phyloP scores from a whole-genome alignment of 352 stramenopile species.

The Globisporangium recalcitrans region DNA sequence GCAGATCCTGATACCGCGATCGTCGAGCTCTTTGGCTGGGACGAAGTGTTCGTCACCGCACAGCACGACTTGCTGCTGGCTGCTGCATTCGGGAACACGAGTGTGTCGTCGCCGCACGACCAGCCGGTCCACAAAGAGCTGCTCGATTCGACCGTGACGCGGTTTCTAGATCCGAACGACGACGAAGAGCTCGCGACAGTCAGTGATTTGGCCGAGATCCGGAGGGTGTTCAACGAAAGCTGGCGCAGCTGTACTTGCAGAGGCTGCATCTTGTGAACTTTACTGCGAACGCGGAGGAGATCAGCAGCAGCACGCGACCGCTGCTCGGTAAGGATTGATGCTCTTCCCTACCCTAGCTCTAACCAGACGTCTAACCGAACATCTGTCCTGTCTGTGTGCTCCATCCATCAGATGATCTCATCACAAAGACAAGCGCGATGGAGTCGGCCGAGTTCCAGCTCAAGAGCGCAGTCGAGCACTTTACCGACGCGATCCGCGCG shows the following conservation, averaged over 20 bases:
- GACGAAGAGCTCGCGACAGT: constrained; percentile 28
- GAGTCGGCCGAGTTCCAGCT: constrained; percentile 53
- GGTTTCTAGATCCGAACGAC: constrained; percentile 42
- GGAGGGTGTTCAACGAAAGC: constrained; percentile 44
- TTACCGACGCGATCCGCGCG: constrained; percentile 39
- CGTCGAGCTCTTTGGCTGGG: constrained; percentile 46
- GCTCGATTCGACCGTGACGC: constrained; percentile 36
- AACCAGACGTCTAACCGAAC: too few relatives aligned
- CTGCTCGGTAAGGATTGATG: constrained; percentile 23
- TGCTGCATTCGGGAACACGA: constrained; percentile 37
- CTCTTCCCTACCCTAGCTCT: neutral
- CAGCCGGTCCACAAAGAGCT: constrained; percentile 31
- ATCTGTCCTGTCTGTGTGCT: neutral
- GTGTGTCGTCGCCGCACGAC: constrained; percentile 50
- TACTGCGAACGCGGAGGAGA: constrained; percentile 19
- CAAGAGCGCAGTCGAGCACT: constrained; percentile 53
- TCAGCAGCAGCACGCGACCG: constrained; percentile 32
- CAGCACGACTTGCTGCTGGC: constrained; percentile 24
- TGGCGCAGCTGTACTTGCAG: constrained; percentile 48
- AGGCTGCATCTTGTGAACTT: constrained; percentile 39
- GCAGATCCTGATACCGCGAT: constrained; percentile 21
- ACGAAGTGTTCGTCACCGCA: constrained; percentile 30
- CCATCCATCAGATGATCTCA: constrained; percentile 22
- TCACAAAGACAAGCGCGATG: constrained; percentile 37
- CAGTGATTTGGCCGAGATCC: constrained; percentile 34